phyloP scores from a whole-genome alignment of 2,329 filamentous ascomycete species.

The Gaeumannomyces tritici region DNA sequence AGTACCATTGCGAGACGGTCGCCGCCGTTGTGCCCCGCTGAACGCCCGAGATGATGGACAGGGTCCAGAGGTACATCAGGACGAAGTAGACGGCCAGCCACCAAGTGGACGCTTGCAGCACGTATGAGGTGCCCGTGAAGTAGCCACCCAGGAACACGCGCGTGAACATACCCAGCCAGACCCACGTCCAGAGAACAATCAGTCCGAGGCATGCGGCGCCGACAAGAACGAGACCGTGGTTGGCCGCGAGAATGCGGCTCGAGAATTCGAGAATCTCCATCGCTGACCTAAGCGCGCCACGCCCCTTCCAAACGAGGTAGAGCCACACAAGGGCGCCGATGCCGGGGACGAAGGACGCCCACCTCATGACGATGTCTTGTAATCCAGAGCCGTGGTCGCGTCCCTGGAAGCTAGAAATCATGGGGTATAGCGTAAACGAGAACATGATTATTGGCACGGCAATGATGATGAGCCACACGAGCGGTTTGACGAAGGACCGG shows the following conservation, averaged over 20 bases:
- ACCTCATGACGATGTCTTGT: constrained; percentile 88
- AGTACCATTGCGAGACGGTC: constrained; percentile 98
- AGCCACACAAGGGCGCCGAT: constrained; percentile 69
- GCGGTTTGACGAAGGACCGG: constrained; percentile 75
- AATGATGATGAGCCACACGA: constrained; percentile 72
- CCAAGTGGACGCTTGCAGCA: constrained; percentile 85
- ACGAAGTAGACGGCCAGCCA: constrained; percentile 91
- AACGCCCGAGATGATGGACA: constrained; percentile 77
- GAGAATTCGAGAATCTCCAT: constrained; percentile 88
- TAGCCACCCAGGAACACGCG: constrained; percentile 90
- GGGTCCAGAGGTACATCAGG: constrained; percentile 90
- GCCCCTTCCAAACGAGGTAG: constrained; percentile 72
- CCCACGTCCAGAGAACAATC: constrained; percentile 86
- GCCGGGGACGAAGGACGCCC: constrained; percentile 69
- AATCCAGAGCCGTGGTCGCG: constrained; percentile 61
- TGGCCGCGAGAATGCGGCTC: constrained; percentile 76
- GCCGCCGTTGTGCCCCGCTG: constrained; percentile 89
- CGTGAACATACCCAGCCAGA: constrained; percentile 95
- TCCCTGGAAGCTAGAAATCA: constrained; percentile 82
- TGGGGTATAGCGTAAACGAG: constrained; percentile 83
- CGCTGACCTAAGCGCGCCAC: constrained; percentile 71
- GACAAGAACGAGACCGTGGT: constrained; percentile 73
- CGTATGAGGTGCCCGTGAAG: constrained; percentile 55
- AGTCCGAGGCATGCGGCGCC: constrained; percentile 67
- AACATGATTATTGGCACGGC: constrained; percentile 79